Base-by-base conservation (phyloP, 2,329 filamentous ascomycete species). In the Bipolaris victoriae region DNA sequence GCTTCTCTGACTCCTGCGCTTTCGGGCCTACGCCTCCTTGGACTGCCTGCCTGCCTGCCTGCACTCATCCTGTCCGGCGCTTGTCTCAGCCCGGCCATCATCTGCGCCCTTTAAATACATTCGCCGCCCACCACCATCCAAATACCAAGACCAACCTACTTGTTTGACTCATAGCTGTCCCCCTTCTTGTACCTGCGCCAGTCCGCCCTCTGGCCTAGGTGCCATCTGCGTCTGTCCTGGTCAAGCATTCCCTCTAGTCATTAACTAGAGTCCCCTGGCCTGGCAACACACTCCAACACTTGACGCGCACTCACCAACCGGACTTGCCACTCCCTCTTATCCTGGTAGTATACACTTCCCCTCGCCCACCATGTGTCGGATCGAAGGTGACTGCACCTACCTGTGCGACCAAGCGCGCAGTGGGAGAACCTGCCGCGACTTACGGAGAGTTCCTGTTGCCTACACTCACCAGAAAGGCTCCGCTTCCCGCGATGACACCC, bases 41-140 rank as follows among this genome's bases (percentile, higher is more conserved):
- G 53, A 57, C 53, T 60, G 36, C 56, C 16, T 58, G 53, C 55
- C 16, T 58, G 53, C 56, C 18, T 58, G 54, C 55, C 18, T 58
- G 52, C 56, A 63, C 52, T 52, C 48, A 60, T 58, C 53, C 46
- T 60, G 52, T 59, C 65, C 57, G 57, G 61, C 43, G 49, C 61
- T 60, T 71, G 68, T 73, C 70, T 67, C 58, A 68, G 57, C 67
- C 62, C 50, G 61, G 55, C 61, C 57, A 63, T 70, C 66, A 66
- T 59, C 64, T 65, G 58, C 50, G 52, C 53, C 60, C 52, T 43
- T 59, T 53, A 64, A 53, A 66, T 61, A 63, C 39, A 41, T 15
- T 47, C 58, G 18, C 6, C 51, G 31, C 56, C 60, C 55, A 47
- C 39, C 53, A 46, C 43, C 26, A 18, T 31, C 43, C 43, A 11